Conservation (phyloP, 2,329 filamentous ascomycete genomes). For the Dothidotthia symphoricarpi region DNA sequence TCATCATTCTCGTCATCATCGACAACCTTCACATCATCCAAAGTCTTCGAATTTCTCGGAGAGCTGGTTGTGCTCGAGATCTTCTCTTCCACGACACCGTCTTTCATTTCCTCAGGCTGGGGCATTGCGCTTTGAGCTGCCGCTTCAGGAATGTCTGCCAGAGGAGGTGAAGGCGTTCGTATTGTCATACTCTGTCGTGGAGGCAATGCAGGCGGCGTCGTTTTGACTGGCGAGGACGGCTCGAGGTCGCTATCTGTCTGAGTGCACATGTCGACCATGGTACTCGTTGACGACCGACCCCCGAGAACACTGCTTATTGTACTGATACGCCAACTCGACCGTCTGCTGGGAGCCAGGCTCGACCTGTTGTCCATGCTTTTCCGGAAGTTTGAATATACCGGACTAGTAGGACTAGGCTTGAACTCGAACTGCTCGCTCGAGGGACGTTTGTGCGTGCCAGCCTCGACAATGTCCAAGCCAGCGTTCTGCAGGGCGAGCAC, state of each 20-base stretch:
- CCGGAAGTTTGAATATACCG: slow-evolving; percentile 61
- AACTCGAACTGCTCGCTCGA: slow-evolving; percentile 81
- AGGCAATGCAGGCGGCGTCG: slow-evolving; percentile 23
- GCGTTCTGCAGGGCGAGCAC: slow-evolving; percentile 88
- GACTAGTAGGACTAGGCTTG: slow-evolving; percentile 72
- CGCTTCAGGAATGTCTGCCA: slow-evolving; percentile 40
- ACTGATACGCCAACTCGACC: slow-evolving; percentile 70
- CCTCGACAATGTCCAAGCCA: slow-evolving; percentile 85
- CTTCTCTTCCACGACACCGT: slow-evolving; percentile 8
- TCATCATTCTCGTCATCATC: not conserved
- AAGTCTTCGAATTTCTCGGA: slow-evolving; percentile 19
- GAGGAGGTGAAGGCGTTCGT: slow-evolving; percentile 23
- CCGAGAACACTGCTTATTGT: slow-evolving; percentile 63
- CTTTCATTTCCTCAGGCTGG: slow-evolving; percentile 7
- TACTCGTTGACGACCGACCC: slow-evolving; percentile 57
- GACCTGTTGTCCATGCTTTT: slow-evolving; percentile 67
- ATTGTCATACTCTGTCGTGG: slow-evolving; percentile 17
- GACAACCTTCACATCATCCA: slow-evolving; percentile 47
- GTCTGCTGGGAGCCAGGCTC: slow-evolving; percentile 55
- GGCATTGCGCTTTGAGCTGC: slow-evolving; percentile 20
- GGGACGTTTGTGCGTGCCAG: slow-evolving; percentile 72
- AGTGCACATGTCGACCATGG: slow-evolving; percentile 63
- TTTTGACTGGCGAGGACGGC: slow-evolving; percentile 21
- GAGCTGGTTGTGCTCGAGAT: slow-evolving; percentile 16
- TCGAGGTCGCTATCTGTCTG: slow-evolving; percentile 55